These are phyloP conservation scores for Cytospora piceicola DNA, from an alignment of 2,329 filamentous ascomycete species.

Conservation along the genomic window DNA sequence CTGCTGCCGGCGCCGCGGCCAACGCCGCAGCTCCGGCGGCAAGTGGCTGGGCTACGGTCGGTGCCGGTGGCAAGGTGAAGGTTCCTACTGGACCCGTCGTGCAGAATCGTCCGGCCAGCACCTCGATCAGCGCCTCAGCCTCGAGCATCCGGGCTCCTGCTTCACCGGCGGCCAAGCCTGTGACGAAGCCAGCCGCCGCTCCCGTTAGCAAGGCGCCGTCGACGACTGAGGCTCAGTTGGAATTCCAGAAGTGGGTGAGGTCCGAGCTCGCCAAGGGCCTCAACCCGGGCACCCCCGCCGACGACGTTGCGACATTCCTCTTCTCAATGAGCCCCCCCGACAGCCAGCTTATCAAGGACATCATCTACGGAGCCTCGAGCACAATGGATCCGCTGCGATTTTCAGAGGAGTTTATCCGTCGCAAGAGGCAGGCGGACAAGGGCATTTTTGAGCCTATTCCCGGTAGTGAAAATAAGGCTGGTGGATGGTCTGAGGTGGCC, in stretches of 20 bases:
- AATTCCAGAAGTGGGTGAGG: constrained; percentile 92
- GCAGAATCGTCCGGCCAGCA: constrained; percentile 50
- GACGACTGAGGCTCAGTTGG: constrained; percentile 69
- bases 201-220: constrained; percentile 46
- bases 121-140: constrained; percentile 28
- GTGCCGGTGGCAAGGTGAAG: constrained; percentile 91
- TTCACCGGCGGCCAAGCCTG: constrained; percentile 18
- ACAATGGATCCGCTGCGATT: constrained; percentile 91
- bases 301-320: constrained; percentile 78
- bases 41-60: constrained; percentile 89
- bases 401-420: constrained; percentile 90
- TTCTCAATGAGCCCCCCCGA: constrained; percentile 57
- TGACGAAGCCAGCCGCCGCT: constrained; percentile 46
- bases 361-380: constrained; percentile 92
- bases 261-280: constrained; percentile 77
- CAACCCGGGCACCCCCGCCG: constrained; percentile 61
- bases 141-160: constrained; percentile 34
- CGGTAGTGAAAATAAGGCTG: constrained; percentile 52
- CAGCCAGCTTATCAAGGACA: constrained; percentile 48
- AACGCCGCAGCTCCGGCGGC: constrained; percentile 35
- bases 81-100: constrained; percentile 63
- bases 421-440: constrained; percentile 91
- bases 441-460: constrained; percentile 70
- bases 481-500: constrained; percentile 93
- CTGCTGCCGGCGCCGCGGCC: constrained; percentile 43